Percentiles rank a stretch among this genome's conserved stretches.
Conservation (phyloP, 176 grass and related monocot genomes). For the Aegilops umbellulata region DNA sequence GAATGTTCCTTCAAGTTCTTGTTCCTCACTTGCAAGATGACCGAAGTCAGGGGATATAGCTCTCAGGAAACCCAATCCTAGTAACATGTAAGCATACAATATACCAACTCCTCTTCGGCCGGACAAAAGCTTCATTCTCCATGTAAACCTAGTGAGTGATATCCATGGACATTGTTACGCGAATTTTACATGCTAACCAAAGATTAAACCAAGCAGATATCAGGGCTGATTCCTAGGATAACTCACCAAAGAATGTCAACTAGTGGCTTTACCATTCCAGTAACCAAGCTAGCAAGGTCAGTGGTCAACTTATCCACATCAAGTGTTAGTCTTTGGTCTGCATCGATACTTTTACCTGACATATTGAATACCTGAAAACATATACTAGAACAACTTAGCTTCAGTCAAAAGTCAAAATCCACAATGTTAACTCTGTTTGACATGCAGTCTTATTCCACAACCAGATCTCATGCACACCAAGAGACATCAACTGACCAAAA, state of each 20-base stretch:
- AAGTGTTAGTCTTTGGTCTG: constrained; percentile 91
- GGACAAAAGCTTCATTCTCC: constrained; percentile 97
- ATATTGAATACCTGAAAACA: constrained; percentile 84
- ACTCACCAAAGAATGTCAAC: constrained; percentile 97
- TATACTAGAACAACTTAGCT: constrained; percentile 24
- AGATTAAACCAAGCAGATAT: constrained; percentile 12
- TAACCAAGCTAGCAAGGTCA: constrained; percentile 94
- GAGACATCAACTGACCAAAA: constrained; percentile 20
- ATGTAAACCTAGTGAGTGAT: constrained; percentile 85
- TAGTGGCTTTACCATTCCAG: constrained; percentile 96
- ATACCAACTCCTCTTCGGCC: constrained; percentile 94
- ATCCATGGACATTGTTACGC: constrained; percentile 19
- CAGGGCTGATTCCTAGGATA: constrained; percentile 15
- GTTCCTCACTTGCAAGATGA: constrained; percentile 85
- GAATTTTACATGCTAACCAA: constrained; percentile 13
- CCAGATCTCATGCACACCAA: not conserved
- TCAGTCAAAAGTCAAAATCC: constrained; percentile 4
- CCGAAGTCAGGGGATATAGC: constrained; percentile 89
- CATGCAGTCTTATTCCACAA: constrained; percentile 21
- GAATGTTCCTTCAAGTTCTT: constrained; percentile 96
- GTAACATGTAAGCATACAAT: constrained; percentile 94
- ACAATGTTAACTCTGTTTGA: constrained; percentile 2
- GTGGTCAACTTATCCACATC: constrained; percentile 96
- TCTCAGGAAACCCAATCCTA: constrained; percentile 95
- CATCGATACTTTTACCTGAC: constrained; percentile 83